Evolutionary conservation across 495 filamentous ascomycete species (phyloP).

Genomic region (Aspergillus nanangensis): DNA sequence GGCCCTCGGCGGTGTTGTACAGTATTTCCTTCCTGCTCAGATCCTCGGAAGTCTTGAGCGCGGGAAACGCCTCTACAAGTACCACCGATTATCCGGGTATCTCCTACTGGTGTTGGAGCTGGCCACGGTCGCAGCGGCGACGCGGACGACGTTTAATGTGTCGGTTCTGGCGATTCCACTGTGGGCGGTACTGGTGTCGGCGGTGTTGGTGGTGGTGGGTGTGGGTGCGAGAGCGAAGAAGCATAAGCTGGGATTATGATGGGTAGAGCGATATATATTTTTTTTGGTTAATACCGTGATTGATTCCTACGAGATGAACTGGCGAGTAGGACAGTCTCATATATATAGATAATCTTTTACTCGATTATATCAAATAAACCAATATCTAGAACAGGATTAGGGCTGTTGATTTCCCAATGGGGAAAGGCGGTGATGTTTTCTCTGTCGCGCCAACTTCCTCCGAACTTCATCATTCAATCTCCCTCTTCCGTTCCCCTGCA

Average conservation of each 20-base stretch:
- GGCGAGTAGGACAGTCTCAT: too few species aligned
- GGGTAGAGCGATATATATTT: background rate
- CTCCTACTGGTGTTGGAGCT: slow-evolving; percentile 62
- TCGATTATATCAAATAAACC: too few species aligned
- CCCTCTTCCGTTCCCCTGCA: background rate
- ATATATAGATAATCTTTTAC: too few species aligned
- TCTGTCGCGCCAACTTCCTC: background rate
- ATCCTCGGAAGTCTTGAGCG: slow-evolving; percentile 74
- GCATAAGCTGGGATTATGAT: slow-evolving; percentile 67
- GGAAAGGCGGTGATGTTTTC: slow-evolving; percentile 6
- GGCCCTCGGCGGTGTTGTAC: slow-evolving; percentile 70
- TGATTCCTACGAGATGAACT: too few species aligned
- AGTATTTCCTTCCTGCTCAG: slow-evolving; percentile 60
- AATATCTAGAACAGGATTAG: too few species aligned
- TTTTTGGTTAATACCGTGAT: background rate
- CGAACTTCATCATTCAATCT: background rate
- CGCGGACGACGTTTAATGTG: slow-evolving; percentile 65
- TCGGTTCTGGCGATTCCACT: slow-evolving; percentile 60
- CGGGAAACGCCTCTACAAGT: slow-evolving; percentile 83
- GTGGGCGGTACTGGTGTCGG: slow-evolving; percentile 63
- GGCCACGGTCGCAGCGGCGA: slow-evolving; percentile 70
- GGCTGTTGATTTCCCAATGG: slow-evolving; percentile 8
- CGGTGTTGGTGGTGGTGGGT: slow-evolving; percentile 60
- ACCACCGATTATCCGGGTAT: slow-evolving; percentile 81
- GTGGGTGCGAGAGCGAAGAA: slow-evolving; percentile 75